A percentile compares a stretch with the other conserved stretches of the same genome.
Conservation (phyloP, 352 stramenopile genomes). For the Globisporangium paddicum region DNA sequence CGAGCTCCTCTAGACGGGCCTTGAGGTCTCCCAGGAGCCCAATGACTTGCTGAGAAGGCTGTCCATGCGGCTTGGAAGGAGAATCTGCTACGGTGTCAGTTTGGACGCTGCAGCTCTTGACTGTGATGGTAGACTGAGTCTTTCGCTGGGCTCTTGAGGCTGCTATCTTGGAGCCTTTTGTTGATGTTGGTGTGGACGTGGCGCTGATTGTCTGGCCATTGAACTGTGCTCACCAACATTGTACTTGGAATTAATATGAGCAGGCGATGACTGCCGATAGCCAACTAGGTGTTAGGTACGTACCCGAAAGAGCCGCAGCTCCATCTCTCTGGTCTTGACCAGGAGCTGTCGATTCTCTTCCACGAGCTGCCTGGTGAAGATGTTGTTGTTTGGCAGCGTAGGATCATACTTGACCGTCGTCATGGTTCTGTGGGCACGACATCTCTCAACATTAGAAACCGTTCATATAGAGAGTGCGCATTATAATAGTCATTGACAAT, state of each 20-base stretch:
- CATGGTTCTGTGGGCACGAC: slow-evolving; percentile 23
- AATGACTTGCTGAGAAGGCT: not conserved
- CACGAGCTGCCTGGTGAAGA: slow-evolving; percentile 60
- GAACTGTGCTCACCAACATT: not conserved
- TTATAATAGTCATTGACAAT: too few species aligned
- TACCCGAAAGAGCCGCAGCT: slow-evolving; percentile 42
- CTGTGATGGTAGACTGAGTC: not conserved
- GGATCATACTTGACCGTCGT: slow-evolving; percentile 55
- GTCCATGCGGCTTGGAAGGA: not conserved
- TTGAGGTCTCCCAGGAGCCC: slow-evolving; percentile 33
- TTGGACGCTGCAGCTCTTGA: slow-evolving; percentile 4
- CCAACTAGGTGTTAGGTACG: not conserved
- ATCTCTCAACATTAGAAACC: not conserved
- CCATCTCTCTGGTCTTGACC: slow-evolving; percentile 25
- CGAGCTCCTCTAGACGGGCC: slow-evolving; percentile 30
- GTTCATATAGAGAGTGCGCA: not conserved
- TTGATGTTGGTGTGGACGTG: not conserved
- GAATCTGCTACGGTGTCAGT: not conserved
- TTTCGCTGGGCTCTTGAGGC: not conserved
- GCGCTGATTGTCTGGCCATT: not conserved
- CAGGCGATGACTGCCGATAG: not conserved
- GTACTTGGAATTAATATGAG: not conserved
- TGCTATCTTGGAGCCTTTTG: not conserved
- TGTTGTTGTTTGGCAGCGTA: slow-evolving; percentile 53
- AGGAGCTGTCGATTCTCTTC: slow-evolving; percentile 52